Percentiles rank a stretch among this genome's conserved stretches.
Evolutionary conservation across 1,284 basidiomycete genomes (phyloP).

Genomic region (Malassezia cuniculi): DNA sequence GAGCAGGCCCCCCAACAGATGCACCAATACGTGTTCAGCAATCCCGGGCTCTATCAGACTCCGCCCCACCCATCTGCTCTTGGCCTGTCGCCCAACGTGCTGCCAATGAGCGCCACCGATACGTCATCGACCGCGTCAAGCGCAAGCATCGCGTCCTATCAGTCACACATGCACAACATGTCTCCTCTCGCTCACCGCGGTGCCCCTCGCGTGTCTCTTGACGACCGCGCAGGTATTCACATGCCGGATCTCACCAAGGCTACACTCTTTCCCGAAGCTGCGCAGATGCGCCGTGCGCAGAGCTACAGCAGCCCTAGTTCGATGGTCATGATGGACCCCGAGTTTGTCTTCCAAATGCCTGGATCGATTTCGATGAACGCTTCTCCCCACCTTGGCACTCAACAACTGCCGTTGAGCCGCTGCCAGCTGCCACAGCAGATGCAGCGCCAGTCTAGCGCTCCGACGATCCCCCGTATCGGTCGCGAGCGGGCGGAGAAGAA

Average conservation of each 20-base stretch:
- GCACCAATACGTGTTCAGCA: no score
- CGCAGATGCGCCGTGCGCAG: constrained; percentile 7
- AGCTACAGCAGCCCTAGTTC: constrained; percentile 5
- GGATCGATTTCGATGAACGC: no score
- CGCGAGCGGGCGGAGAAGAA: constrained; percentile 21
- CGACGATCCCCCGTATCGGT: constrained; percentile 3
- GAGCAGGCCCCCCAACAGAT: no score
- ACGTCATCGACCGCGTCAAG: no score
- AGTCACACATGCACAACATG: not conserved
- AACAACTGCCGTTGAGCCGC: no score
- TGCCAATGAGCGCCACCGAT: no score
- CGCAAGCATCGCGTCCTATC: no score
- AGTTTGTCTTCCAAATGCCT: constrained; percentile 5
- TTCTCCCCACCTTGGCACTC: no score
- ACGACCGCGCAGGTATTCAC: constrained; percentile 1
- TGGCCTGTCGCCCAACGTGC: no score
- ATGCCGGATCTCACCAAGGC: not conserved
- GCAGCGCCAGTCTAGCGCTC: constrained; percentile 13
- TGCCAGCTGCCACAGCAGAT: constrained; percentile 1
- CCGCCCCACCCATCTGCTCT: no score
- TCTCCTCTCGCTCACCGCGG: constrained; percentile 12
- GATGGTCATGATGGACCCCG: constrained; percentile 2
- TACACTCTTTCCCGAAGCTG: constrained; percentile 1
- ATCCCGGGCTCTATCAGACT: no score
- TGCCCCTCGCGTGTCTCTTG: not conserved